Evolutionary conservation across 495 filamentous ascomycete species (phyloP).

Genomic region (Lepidopterella palustris): DNA sequence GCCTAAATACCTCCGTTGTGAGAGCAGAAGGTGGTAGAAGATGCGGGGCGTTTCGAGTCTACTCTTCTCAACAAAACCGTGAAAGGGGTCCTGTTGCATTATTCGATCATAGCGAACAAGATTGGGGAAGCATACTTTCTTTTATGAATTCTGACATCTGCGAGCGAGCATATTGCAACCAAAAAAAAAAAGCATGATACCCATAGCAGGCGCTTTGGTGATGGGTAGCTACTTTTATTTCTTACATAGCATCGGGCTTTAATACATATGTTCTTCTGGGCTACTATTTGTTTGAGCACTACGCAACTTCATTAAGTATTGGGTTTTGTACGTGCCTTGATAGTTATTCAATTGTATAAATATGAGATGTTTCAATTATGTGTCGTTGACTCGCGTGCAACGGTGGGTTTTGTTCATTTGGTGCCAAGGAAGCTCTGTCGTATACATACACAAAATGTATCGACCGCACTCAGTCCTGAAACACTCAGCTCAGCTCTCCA

Average conservation of each 20-base stretch:
- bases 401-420: too few relatives aligned
- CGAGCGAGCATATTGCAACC: background rate
- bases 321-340: too few relatives aligned
- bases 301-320: too few relatives aligned
- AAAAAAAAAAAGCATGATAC: background rate
- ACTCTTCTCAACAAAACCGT: background rate
- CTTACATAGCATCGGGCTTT: background rate
- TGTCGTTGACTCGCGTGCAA: too few relatives aligned
- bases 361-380: too few relatives aligned
- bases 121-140: background rate
- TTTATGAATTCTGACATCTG: background rate
- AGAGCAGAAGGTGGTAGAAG: background rate
- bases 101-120: background rate
- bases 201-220: background rate
- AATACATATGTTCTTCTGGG: too few relatives aligned
- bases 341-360: too few relatives aligned
- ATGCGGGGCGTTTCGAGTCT: background rate
- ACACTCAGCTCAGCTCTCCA: background rate
- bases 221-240: background rate
- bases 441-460: too few relatives aligned
- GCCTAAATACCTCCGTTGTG: background rate
- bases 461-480: too few relatives aligned
- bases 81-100: background rate
- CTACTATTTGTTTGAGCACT: too few relatives aligned
- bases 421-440: background rate